Percentiles rank a stretch among this genome's conserved stretches.
These are phyloP conservation scores for Conoideocrella luteorostrata DNA, from an alignment of 2,329 filamentous ascomycete genomes.

Conservation along the genomic window DNA sequence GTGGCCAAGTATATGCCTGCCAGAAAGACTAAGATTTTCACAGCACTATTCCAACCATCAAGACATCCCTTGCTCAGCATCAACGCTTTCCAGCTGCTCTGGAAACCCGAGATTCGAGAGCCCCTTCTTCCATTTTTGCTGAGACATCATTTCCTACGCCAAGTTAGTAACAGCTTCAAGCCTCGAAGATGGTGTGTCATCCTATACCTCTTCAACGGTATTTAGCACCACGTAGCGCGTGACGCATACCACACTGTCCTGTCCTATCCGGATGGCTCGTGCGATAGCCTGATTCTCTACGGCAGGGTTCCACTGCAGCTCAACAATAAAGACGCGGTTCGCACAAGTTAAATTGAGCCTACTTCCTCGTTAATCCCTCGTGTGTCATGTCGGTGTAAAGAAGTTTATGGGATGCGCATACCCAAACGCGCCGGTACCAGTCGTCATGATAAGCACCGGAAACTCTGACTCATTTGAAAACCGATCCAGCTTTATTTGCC, in stretches of 20 bases:
- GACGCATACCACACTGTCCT: conserved; percentile 34
- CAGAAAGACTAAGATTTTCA: too few relatives aligned
- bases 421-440: conserved; percentile 45
- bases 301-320: conserved; percentile 49
- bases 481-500: conserved; percentile 30
- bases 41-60: too few relatives aligned
- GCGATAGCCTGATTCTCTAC: conserved; percentile 47
- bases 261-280: conserved; percentile 40
- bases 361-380: too few relatives aligned
- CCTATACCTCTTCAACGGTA: neutral
- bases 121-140: neutral
- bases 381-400: too few relatives aligned
- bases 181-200: neutral
- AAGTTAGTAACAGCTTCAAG: neutral
- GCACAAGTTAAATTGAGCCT: conserved; percentile 37
- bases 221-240: conserved; percentile 35
- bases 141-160: neutral
- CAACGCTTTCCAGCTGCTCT: too few relatives aligned
- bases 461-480: conserved; percentile 25
- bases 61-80: too few relatives aligned
- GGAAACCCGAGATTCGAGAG: neutral
- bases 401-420: too few relatives aligned
- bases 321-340: conserved; percentile 43
- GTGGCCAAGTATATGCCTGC: too few relatives aligned
- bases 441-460: conserved; percentile 44